Percentiles rank a stretch among this genome's conserved stretches.
Evolutionary conservation across 163 green algal genomes (phyloP).

Genomic region (Volvox carteri): DNA sequence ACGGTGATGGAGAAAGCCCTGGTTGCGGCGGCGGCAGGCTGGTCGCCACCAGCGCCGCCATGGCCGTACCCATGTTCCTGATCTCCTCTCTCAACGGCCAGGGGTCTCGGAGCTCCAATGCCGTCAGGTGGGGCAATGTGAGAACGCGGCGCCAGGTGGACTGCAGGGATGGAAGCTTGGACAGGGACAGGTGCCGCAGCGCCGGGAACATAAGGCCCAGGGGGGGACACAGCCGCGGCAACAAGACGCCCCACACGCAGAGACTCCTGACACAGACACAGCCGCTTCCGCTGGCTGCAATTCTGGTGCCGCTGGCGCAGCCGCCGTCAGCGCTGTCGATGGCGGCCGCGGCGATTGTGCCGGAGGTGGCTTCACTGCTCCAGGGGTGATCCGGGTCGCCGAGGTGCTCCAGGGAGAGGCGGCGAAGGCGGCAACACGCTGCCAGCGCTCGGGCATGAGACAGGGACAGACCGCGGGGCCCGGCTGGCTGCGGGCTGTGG

Average conservation of each 20-base stretch:
- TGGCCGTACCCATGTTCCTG: not conserved
- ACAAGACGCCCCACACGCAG: not conserved
- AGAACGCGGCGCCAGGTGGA: conserved; percentile 5
- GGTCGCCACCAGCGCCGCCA: conserved; percentile 3
- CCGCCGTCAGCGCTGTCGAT: too few relatives aligned
- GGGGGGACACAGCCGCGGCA: not conserved
- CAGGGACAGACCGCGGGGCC: not conserved
- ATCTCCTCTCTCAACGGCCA: conserved; percentile 24
- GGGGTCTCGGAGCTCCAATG: conserved; percentile 17
- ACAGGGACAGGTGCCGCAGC: not conserved
- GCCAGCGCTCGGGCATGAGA: not conserved
- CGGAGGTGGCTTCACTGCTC: too few relatives aligned
- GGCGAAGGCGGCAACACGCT: not conserved
- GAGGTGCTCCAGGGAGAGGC: conserved; percentile 14
- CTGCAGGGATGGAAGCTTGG: conserved; percentile 27
- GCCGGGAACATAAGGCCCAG: conserved; percentile 35
- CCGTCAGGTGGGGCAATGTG: not conserved
- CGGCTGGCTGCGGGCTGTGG: not conserved
- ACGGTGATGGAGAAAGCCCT: too few relatives aligned
- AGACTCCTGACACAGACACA: conserved; percentile 1
- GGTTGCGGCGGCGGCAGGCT: too few relatives aligned
- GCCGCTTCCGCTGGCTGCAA: too few relatives aligned
- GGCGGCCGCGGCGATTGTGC: too few relatives aligned
- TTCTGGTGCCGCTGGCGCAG: not conserved
- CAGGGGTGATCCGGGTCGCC: not conserved